Evolutionary conservation across 192 early-diverging fungal species (phyloP).

Genomic region (Coemansia sp.): DNA sequence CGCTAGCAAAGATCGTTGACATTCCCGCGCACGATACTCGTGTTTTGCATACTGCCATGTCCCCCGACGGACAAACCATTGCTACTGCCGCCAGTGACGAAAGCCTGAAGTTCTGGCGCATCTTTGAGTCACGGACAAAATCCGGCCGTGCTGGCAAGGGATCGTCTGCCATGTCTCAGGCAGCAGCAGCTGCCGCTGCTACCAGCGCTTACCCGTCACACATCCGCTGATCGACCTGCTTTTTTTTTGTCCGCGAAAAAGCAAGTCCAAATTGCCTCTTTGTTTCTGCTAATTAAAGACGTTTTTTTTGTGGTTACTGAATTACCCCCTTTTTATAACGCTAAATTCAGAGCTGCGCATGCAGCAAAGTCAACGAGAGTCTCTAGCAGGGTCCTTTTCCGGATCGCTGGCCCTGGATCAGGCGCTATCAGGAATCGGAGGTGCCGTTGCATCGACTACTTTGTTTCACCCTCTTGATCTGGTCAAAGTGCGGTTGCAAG

Average conservation of each 20-base stretch:
- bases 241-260: too few species aligned
- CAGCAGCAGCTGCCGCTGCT: not conserved
- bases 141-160: constrained; percentile 23
- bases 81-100: constrained; percentile 93
- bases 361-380: not conserved
- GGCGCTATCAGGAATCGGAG: constrained; percentile 83
- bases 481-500: constrained; percentile 88
- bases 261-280: too few species aligned
- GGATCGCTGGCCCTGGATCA: constrained; percentile 65
- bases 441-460: constrained; percentile 78
- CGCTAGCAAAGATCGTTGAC: constrained; percentile 66
- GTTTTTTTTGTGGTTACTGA: too few species aligned
- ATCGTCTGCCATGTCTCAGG: not conserved
- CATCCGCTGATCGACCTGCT: constrained; percentile 19
- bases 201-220: constrained; percentile 11
- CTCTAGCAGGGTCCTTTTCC: constrained; percentile 33
- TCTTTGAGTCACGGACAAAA: constrained; percentile 66
- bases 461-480: constrained; percentile 91
- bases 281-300: too few species aligned
- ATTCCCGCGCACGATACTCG: constrained; percentile 85
- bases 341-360: not conserved
- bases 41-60: constrained; percentile 85
- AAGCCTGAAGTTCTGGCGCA: constrained; percentile 92
- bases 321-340: too few species aligned
- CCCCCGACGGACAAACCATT: constrained; percentile 87